These are phyloP conservation scores for Rutstroemia sp. DNA, from an alignment of 2,329 filamentous ascomycete genomes.

Conservation along the genomic window DNA sequence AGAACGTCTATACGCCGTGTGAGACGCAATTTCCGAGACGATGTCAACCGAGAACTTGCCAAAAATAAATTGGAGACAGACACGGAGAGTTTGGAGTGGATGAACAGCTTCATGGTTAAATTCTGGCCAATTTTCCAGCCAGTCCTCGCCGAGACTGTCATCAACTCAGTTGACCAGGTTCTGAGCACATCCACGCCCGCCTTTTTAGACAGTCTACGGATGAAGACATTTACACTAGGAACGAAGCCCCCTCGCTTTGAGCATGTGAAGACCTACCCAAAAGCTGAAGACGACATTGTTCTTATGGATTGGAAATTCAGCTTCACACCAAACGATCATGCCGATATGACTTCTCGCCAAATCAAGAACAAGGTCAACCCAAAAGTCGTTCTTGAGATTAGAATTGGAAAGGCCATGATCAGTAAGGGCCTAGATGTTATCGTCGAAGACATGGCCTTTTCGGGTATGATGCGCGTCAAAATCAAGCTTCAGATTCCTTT, in stretches of 20 bases:
- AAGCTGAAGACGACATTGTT: constrained; percentile 88
- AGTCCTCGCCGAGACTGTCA: constrained; percentile 83
- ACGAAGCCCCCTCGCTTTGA: constrained; percentile 94
- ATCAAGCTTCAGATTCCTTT: constrained; percentile 95
- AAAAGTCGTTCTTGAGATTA: constrained; percentile 90
- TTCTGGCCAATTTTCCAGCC: constrained; percentile 99
- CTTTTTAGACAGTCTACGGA: constrained; percentile 86
- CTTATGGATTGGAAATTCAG: constrained; percentile 99
- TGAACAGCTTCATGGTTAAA: constrained; percentile 96
- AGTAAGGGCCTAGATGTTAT: constrained; percentile 97
- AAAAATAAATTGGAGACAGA: constrained; percentile 85
- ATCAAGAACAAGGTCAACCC: constrained; percentile 95
- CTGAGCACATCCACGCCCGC: constrained; percentile 84
- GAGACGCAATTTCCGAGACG: constrained; percentile 91
- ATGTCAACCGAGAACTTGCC: constrained; percentile 81
- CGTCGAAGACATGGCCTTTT: constrained; percentile 95
- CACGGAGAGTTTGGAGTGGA: constrained; percentile 92
- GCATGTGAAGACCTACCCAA: constrained; percentile 96
- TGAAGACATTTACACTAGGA: constrained; percentile 90
- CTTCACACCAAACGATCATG: constrained; percentile 91
- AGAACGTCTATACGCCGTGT: constrained; percentile 90
- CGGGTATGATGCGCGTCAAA: constrained; percentile 92
- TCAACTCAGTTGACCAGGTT: constrained; percentile 92
- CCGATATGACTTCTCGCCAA: constrained; percentile 85
- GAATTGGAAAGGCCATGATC: constrained; percentile 91